These are phyloP conservation scores for Alternaria novae-zelandiae DNA, from an alignment of 2,329 filamentous ascomycete genomes.

Conservation along the genomic window DNA sequence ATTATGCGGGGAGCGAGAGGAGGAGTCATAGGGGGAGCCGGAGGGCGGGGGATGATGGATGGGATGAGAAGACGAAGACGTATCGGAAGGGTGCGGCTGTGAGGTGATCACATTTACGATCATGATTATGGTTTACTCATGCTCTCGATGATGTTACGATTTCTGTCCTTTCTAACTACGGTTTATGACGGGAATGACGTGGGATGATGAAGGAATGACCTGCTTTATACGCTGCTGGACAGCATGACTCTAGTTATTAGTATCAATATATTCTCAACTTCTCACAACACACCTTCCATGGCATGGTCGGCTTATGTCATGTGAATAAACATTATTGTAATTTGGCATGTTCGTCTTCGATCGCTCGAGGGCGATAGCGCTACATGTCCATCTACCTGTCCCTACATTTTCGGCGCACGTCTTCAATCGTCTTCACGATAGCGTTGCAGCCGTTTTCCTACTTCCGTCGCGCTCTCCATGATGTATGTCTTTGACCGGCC, in stretches of 20 bases:
- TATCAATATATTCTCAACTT: neutral
- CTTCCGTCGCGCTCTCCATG: neutral
- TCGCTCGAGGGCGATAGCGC: conserved; percentile 5
- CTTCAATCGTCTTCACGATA: conserved; percentile 22
- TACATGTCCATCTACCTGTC: neutral
- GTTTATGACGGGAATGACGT: neutral
- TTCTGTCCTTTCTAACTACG: neutral
- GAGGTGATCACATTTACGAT: conserved; percentile 46
- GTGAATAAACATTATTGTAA: conserved; percentile 6
- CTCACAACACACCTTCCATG: neutral
- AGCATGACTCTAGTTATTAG: neutral
- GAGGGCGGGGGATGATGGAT: conserved; percentile 45
- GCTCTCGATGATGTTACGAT: neutral
- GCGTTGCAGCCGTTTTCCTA: conserved; percentile 9
- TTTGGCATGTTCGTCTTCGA: conserved; percentile 11
- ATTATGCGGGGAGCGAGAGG: conserved; percentile 11
- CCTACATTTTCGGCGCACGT: conserved; percentile 9
- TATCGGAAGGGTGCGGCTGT: conserved; percentile 65
- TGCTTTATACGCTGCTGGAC: conserved; percentile 5
- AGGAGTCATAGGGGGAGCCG: conserved; percentile 40
- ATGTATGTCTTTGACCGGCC: conserved; percentile 34
- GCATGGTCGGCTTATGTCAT: neutral
- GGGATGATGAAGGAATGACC: neutral
- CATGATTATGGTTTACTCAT: neutral
- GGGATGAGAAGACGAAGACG: conserved; percentile 45